Conservation (phyloP, 208 protist species). For the Trypanosoma platydactyli region DNA sequence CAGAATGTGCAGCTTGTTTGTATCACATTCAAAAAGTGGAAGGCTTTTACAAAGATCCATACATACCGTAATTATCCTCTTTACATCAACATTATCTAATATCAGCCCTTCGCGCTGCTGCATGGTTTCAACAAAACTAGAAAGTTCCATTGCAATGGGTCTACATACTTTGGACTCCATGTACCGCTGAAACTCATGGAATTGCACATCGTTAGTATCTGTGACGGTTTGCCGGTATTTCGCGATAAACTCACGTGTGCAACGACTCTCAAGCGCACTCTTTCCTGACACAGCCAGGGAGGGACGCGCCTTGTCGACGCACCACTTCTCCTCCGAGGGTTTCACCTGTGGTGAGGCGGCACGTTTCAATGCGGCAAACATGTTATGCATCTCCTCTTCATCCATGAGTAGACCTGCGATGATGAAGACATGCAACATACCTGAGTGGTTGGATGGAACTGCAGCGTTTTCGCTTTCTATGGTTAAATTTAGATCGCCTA, state of each 20-base stretch:
- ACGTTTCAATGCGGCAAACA: conserved; percentile 3
- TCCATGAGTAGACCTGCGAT: conserved; percentile 60
- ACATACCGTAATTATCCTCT: conserved; percentile 13
- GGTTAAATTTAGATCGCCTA: conserved; percentile 38
- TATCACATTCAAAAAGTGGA: conserved; percentile 19
- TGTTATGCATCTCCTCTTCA: conserved; percentile 23
- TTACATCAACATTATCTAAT: conserved; percentile 28
- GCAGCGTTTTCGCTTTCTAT: background rate
- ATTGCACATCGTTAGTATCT: conserved; percentile 69
- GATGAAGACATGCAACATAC: conserved; percentile 56
- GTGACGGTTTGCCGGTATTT: conserved; percentile 63
- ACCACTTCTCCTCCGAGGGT: background rate
- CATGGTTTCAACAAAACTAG: conserved; percentile 46
- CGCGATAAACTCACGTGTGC: conserved; percentile 34
- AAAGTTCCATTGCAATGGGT: conserved; percentile 47
- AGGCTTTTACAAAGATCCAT: conserved; percentile 32
- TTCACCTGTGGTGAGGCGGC: background rate
- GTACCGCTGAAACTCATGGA: conserved; percentile 60
- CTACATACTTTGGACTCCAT: conserved; percentile 42
- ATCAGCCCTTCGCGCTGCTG: conserved; percentile 29
- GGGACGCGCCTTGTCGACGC: background rate
- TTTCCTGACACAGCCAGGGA: background rate
- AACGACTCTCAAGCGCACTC: background rate
- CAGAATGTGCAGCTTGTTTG: conserved; percentile 29
- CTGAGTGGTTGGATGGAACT: conserved; percentile 17